Base-by-base conservation (phyloP, 2,329 filamentous ascomycete genomes). In the Pseudogymnoascus sp. region DNA sequence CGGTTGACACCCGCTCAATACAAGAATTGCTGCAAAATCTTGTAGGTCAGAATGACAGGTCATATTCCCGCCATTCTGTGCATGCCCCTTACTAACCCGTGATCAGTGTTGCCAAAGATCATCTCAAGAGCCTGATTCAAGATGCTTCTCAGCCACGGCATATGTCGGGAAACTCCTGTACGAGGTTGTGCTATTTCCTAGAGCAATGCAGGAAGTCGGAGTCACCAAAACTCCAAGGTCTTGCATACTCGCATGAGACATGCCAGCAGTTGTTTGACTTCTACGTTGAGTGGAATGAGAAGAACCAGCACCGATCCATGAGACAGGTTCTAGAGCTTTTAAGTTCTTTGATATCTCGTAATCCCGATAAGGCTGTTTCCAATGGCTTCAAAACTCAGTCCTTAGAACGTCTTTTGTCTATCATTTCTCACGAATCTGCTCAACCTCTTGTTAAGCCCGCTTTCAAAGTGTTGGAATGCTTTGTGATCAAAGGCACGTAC, bases 371-470 rank as follows among this genome's bases (percentile, higher is more conserved):
- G 2, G 67, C 66, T 11, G 63, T 69, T 3, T 74, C 78, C 30
- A 79, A 77, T 64, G 66, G 71, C 25, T 70, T 79, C 32, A 81
- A 80, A 66, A 66, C 70, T 16, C 70, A 69, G 14, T 75, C 87
- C 6, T 67, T 86, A 14, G 71, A 77, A 25, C 79, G 75, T 4
- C 77, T 86, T 6, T 68, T 88, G 14, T 79, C 81, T 1, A 82
- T 87, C 12, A 79, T 89, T 41, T 78, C 80, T 20, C 79, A 82
- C 61, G 78, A 82, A 63, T 83, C 83, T 34, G 78, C 84, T 14
- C 85, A 82, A 64, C 81, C 85, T 8, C 77, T 86, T 59, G 84
- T 85, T 39, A 90, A 90, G 70, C 87, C 87, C 35, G 83, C 86
- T 6, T 80, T 91, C 63, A 85, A 86, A 68, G 81, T 81, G 14